Evolutionary conservation across 768 basidiomycete species (phyloP).

Genomic region (Cystofilobasidium bisporidii): DNA sequence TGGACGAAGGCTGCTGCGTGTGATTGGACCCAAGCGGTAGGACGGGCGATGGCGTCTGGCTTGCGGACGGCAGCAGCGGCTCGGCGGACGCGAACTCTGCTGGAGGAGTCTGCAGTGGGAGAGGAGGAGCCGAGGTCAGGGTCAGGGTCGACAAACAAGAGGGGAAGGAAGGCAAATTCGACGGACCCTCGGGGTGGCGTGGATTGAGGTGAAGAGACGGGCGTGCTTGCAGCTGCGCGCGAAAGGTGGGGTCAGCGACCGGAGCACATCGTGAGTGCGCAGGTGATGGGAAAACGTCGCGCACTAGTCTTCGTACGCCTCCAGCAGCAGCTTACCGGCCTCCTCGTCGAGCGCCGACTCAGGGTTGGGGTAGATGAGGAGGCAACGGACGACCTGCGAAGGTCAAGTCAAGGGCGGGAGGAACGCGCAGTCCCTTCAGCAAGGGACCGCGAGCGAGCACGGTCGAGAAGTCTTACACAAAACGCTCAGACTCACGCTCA

Average conservation of each 20-base stretch:
- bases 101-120: conserved; percentile 18
- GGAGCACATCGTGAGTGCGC: too few species aligned
- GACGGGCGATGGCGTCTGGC: conserved; percentile 6
- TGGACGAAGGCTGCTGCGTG: background rate
- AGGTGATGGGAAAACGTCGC: too few species aligned
- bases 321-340: conserved; percentile 76
- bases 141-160: background rate
- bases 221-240: conserved; percentile 50
- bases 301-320: conserved; percentile 73
- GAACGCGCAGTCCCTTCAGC: background rate
- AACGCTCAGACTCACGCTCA: conserved; percentile 25
- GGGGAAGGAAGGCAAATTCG: background rate
- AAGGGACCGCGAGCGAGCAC: too few species aligned
- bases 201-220: conserved; percentile 77
- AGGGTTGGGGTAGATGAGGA: conserved; percentile 92
- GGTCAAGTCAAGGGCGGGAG: background rate
- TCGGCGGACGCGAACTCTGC: conserved; percentile 13
- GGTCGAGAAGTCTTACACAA: too few species aligned
- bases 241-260: too few species aligned
- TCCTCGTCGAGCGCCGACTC: conserved; percentile 94
- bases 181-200: conserved; percentile 68
- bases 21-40: conserved; percentile 15
- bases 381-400: conserved; percentile 68
- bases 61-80: background rate
- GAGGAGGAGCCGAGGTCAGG: background rate